phyloP scores from a whole-genome alignment of 1,139 yeast genomes.

The Scheffersomyces illinoinensis region DNA sequence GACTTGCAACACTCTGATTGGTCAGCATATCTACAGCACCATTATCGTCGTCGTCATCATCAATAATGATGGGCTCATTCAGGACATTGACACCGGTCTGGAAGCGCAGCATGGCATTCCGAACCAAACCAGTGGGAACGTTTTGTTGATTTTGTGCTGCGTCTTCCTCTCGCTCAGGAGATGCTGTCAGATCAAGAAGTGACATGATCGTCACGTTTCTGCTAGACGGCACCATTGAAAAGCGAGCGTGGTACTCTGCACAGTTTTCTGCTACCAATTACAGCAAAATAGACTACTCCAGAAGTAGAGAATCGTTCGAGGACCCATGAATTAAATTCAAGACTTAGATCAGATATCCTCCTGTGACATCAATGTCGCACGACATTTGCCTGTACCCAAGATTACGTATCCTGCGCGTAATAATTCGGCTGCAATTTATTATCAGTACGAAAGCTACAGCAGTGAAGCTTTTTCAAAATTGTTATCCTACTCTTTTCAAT shows the following conservation, averaged over 20 bases:
- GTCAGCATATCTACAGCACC: conserved; percentile 3
- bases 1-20: background rate
- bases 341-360: background rate
- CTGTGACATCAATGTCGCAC: background rate
- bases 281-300: background rate
- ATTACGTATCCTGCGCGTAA: background rate
- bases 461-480: no score
- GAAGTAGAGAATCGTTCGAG: background rate
- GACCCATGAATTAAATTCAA: background rate
- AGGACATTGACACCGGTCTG: conserved; percentile 13
- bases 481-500: no score
- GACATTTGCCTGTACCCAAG: background rate
- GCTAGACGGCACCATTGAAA: conserved; percentile 7
- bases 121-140: background rate
- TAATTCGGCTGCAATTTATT: background rate
- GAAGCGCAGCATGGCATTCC: conserved; percentile 12
- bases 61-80: conserved; percentile 2
- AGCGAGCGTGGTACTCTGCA: background rate
- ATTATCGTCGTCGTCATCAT: conserved; percentile 5
- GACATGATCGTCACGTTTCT: conserved; percentile 21
- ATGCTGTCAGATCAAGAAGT: conserved; percentile 13
- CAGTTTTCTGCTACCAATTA: background rate
- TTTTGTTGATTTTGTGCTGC: background rate
- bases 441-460: no score
- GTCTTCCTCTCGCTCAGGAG: background rate